Conservation (phyloP, 495 filamentous ascomycete genomes). For the Penicillium macrosclerotiorum region DNA sequence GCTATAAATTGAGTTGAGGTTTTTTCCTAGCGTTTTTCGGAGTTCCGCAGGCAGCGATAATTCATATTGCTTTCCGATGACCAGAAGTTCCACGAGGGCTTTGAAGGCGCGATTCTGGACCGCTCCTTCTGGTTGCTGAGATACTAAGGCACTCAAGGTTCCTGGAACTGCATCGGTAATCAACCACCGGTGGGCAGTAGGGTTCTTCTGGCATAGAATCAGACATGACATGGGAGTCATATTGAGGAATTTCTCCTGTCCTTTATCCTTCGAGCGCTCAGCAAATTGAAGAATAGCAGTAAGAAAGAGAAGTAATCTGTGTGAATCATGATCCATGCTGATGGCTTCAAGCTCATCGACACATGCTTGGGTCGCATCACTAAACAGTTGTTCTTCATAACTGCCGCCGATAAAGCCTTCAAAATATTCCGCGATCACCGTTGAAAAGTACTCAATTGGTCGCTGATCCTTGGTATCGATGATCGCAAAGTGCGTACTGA, state of each 20-base stretch:
- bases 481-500: slow-evolving; percentile 29
- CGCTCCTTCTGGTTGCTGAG: slow-evolving; percentile 20
- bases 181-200: slow-evolving; percentile 21
- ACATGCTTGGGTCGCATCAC: slow-evolving; percentile 25
- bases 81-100: slow-evolving; percentile 21
- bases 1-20: slow-evolving; percentile 11
- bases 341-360: slow-evolving; percentile 23
- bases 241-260: slow-evolving; percentile 20
- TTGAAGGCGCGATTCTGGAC: slow-evolving; percentile 24
- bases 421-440: slow-evolving; percentile 26
- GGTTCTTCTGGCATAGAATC: slow-evolving; percentile 23
- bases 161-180: slow-evolving; percentile 23
- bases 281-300: slow-evolving; percentile 25
- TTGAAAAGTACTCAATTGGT: slow-evolving; percentile 28
- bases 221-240: slow-evolving; percentile 20
- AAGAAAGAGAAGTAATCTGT: slow-evolving; percentile 22
- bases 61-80: slow-evolving; percentile 29
- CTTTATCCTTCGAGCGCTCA: slow-evolving; percentile 8
- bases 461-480: slow-evolving; percentile 25
- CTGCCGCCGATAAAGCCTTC: slow-evolving; percentile 32
- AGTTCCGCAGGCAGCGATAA: slow-evolving; percentile 14
- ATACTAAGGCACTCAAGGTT: slow-evolving; percentile 17
- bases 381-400: slow-evolving; percentile 26
- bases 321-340: slow-evolving; percentile 23
- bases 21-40: slow-evolving; percentile 21